Evolutionary conservation across 1,284 basidiomycete genomes (phyloP).

Genomic region (Megacollybia platyphylla): DNA sequence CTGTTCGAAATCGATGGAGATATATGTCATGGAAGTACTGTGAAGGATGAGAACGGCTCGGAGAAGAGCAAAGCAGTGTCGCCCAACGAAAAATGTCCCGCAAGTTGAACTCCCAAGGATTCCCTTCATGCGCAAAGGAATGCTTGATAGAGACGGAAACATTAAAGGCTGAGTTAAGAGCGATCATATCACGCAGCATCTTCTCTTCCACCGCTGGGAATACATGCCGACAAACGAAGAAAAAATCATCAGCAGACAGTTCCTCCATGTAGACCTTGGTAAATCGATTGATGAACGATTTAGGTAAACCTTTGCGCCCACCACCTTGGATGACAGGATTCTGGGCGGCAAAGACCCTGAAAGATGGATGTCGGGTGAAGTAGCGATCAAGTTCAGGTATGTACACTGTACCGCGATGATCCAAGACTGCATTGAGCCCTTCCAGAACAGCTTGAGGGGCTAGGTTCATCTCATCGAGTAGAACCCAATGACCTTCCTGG

Average conservation of each 20-base stretch:
- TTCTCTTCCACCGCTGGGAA: slow-evolving; percentile 51
- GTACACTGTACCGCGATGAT: slow-evolving; percentile 92
- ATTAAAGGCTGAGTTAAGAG: slow-evolving; percentile 70
- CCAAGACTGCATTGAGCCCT: slow-evolving; percentile 92
- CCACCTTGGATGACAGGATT: slow-evolving; percentile 96
- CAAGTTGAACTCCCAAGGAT: slow-evolving; percentile 98
- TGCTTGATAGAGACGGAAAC: slow-evolving; percentile 58
- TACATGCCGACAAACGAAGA: slow-evolving; percentile 68
- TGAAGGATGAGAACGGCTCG: slow-evolving; percentile 36
- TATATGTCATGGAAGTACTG: slow-evolving; percentile 68
- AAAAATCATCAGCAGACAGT: slow-evolving; percentile 69
- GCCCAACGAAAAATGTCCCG: slow-evolving; percentile 94
- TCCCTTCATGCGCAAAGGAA: slow-evolving; percentile 72
- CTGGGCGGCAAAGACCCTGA: slow-evolving; percentile 96
- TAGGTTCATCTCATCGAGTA: slow-evolving; percentile 98
- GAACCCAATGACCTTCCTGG: slow-evolving; percentile 91
- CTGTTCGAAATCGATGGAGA: slow-evolving; percentile 76
- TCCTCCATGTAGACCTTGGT: slow-evolving; percentile 95
- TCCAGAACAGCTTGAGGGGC: slow-evolving; percentile 95
- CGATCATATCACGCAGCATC: slow-evolving; percentile 68
- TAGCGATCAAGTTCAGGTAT: slow-evolving; percentile 91
- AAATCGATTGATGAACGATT: slow-evolving; percentile 96
- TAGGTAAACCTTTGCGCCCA: slow-evolving; percentile 93
- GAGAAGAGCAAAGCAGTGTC: slow-evolving; percentile 29
- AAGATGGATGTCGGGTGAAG: slow-evolving; percentile 82